A percentile compares a stretch with the other conserved stretches of the same genome.
Conservation (phyloP, 2,329 filamentous ascomycete species). For the Verticillium dahliae region DNA sequence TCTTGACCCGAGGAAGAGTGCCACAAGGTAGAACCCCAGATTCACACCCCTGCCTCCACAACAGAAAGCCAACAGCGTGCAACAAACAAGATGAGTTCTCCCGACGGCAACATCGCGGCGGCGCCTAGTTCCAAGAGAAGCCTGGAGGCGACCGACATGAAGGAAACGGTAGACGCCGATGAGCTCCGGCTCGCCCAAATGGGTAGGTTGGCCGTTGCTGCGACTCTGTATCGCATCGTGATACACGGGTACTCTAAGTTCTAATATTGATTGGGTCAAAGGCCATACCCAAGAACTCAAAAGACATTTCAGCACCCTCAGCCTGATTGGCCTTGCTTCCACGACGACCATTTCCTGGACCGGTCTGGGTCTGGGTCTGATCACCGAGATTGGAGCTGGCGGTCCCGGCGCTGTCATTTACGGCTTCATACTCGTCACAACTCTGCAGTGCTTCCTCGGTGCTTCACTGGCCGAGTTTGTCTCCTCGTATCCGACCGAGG, state of each 20-base stretch:
- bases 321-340: conserved; percentile 39
- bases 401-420: conserved; percentile 43
- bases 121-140: conserved; percentile 7
- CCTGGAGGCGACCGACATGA: conserved; percentile 3
- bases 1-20: neutral
- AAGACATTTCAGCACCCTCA: conserved; percentile 38
- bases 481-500: conserved; percentile 39
- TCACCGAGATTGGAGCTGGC: conserved; percentile 39
- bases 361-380: conserved; percentile 34
- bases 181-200: conserved; percentile 35
- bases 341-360: conserved; percentile 45
- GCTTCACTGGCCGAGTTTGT: conserved; percentile 40
- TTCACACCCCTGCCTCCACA: neutral
- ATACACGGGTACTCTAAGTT: neutral
- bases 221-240: no score
- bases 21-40: neutral
- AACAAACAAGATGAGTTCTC: neutral
- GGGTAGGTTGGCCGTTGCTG: conserved; percentile 20
- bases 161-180: conserved; percentile 22
- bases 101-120: neutral
- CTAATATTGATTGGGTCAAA: conserved; percentile 4
- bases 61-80: neutral
- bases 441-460: conserved; percentile 37
- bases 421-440: conserved; percentile 39
- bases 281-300: conserved; percentile 42